Evolutionary conservation across 2,329 filamentous ascomycete genomes (phyloP).

Genomic region (Beauveria varroae): DNA sequence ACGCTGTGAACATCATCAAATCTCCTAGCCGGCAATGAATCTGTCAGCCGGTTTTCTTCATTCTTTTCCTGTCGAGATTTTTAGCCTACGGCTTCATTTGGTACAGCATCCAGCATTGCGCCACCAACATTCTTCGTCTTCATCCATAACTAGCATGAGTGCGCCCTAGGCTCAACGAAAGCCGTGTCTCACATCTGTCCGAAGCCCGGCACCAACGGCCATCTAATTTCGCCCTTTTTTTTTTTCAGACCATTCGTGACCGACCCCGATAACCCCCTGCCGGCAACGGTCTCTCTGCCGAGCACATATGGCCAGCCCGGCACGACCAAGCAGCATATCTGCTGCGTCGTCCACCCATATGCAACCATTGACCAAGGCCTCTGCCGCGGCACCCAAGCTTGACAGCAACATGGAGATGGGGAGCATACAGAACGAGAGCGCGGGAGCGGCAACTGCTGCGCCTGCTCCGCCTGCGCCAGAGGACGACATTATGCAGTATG

Average conservation of each 20-base stretch:
- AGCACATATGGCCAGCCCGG: conserved; percentile 34
- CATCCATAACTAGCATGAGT: neutral
- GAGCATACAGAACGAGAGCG: conserved; percentile 34
- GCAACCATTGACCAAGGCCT: conserved; percentile 48
- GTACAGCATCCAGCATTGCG: neutral
- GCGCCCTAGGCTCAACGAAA: neutral
- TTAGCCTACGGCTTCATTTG: neutral
- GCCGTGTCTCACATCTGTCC: neutral
- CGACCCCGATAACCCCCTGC: neutral
- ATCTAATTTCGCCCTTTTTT: neutral
- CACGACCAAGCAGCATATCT: conserved; percentile 25
- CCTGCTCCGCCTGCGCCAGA: conserved; percentile 29
- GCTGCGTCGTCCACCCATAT: conserved; percentile 38
- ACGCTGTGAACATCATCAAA: neutral
- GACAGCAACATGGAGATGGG: conserved; percentile 52
- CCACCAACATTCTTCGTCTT: neutral
- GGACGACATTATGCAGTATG: conserved; percentile 92
- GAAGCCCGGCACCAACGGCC: neutral
- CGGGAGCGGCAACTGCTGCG: conserved; percentile 20
- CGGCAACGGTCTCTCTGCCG: neutral
- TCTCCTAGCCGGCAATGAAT: conserved; percentile 1
- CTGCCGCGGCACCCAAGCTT: conserved; percentile 46
- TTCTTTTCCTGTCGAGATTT: neutral
- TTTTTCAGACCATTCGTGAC: neutral
- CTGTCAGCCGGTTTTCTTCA: neutral